Base-by-base conservation (phyloP, 2,329 filamentous ascomycete genomes). In the Lojkania enalia region DNA sequence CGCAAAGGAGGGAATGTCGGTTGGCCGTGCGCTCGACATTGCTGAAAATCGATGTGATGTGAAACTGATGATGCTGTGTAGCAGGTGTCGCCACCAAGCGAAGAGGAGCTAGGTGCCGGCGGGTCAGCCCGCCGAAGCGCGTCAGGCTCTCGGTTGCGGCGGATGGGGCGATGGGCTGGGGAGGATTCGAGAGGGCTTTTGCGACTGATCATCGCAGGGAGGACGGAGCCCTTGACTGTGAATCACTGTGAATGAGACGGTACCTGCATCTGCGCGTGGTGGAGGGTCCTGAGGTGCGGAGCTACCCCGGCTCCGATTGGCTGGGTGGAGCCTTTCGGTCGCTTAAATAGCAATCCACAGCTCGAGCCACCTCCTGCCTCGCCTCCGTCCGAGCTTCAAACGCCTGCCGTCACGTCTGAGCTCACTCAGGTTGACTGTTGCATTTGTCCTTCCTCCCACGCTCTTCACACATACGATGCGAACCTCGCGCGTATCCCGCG, bases 1-100 rank as follows among this genome's bases (percentile, higher is more conserved):
- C 7, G 88, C 87, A 69, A 94, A 95, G 35, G 80, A 71, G 35
- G 83, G 72, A 47, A 91, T 79, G 62, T 86, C 80, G 50, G 72
- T 63, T 12, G 63, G 49, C 19, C 15, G 23, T 35, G 38, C 48
- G 25, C 57, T 52, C 29, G 58, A 57, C 63, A 66, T 66, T 9
- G 23, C 23, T 27, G 7, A n/a, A n/a, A n/a, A n/a, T n/a, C n/a
- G n/a, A n/a, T n/a, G n/a, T 23, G 31, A 41, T 43, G 30, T 51
- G 43, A 49, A 41, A 48, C 33, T 42, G 48, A 25, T 30, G 36
- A n/a, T n/a, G n/a, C n/a, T n/a, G n/a, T n/a, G n/a, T n/a, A n/a
- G n/a, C n/a, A n/a, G n/a, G n/a, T n/a, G n/a, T n/a, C n/a, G n/a
- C n/a, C n/a, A n/a, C n/a, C n/a, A n/a, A n/a, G n/a, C n/a, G n/a